Percentiles rank a stretch among this genome's conserved stretches.
These are phyloP conservation scores for Wilcoxina mikolae DNA, from an alignment of 495 filamentous ascomycete species.

Conservation along the genomic window DNA sequence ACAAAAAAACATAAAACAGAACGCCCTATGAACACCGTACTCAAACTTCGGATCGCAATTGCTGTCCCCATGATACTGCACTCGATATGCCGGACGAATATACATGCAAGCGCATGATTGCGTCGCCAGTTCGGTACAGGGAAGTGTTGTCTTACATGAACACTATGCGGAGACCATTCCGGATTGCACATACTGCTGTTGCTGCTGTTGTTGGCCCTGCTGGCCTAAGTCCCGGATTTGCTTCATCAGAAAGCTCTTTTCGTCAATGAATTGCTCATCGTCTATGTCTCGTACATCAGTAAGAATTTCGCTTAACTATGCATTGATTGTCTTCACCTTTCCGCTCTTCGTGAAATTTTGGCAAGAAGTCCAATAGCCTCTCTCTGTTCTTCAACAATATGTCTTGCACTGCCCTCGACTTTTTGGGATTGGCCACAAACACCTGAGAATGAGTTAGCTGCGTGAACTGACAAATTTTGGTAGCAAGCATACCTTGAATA, in stretches of 20 bases:
- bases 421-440: constrained; percentile 95
- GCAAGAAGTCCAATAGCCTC: constrained; percentile 71
- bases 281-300: constrained; percentile 34
- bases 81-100: too few species aligned
- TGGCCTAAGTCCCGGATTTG: constrained; percentile 47
- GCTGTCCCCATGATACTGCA: not conserved
- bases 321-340: constrained; percentile 32
- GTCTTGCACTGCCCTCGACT: constrained; percentile 81
- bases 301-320: not conserved
- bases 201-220: constrained; percentile 14
- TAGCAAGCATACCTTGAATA: constrained; percentile 61
- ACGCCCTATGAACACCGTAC: constrained; percentile 3
- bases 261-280: constrained; percentile 96
- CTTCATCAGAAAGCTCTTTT: constrained; percentile 90
- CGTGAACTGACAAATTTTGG: not conserved
- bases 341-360: constrained; percentile 81
- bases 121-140: too few species aligned
- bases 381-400: constrained; percentile 94
- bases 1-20: constrained; percentile 1
- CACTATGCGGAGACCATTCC: constrained; percentile 8
- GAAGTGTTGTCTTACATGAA: too few species aligned
- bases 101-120: too few species aligned
- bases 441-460: constrained; percentile 39
- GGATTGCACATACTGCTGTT: constrained; percentile 13
- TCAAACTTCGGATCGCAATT: not conserved